Percentiles rank a stretch among this genome's conserved stretches.
Evolutionary conservation across 352 stramenopile genomes (phyloP).

Genomic region (Globisporangium rhizosaccharum): DNA sequence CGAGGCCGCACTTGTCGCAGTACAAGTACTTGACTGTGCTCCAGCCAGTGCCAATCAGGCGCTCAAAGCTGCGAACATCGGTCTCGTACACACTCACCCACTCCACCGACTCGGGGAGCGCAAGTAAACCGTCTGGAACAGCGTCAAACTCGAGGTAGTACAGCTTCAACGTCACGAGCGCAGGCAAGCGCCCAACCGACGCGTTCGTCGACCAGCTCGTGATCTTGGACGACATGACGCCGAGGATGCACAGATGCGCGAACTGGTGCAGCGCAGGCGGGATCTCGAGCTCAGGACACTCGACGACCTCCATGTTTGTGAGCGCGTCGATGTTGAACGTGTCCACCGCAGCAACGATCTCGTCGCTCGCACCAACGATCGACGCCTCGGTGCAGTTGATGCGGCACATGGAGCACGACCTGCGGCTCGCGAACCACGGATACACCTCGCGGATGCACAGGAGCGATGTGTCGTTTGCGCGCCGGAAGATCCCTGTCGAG

Average conservation of each 20-base stretch:
- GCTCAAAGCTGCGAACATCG: slow-evolving; percentile 1
- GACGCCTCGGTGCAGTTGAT: slow-evolving; percentile 11
- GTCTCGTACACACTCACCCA: slow-evolving; percentile 7
- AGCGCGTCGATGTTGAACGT: slow-evolving; percentile 5
- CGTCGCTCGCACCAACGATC: slow-evolving; percentile 2
- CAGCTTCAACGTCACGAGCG: slow-evolving; percentile 5
- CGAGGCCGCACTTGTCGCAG: slow-evolving; percentile 4
- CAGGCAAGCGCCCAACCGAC: slow-evolving; percentile 1
- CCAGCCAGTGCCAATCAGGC: slow-evolving; percentile 1
- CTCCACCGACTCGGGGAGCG: slow-evolving; percentile 2
- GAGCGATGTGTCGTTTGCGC: not conserved
- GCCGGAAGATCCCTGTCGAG: not conserved
- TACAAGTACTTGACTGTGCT: slow-evolving; percentile 10
- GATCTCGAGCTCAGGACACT: slow-evolving; percentile 5
- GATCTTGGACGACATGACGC: not conserved
- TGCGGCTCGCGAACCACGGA: slow-evolving; percentile 8
- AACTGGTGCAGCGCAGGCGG: slow-evolving; percentile 5
- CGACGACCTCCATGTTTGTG: slow-evolving; percentile 4
- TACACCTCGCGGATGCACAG: slow-evolving; percentile 9
- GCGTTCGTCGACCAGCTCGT: slow-evolving; percentile 1
- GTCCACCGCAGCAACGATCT: slow-evolving; percentile 4
- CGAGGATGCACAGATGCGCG: not conserved
- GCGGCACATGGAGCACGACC: slow-evolving; percentile 7
- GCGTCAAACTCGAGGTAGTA: slow-evolving; percentile 2
- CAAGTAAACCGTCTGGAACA: slow-evolving; percentile 2